These are phyloP conservation scores for Globisporangium cystogenes DNA, from an alignment of 352 stramenopile species.

Conservation along the genomic window DNA sequence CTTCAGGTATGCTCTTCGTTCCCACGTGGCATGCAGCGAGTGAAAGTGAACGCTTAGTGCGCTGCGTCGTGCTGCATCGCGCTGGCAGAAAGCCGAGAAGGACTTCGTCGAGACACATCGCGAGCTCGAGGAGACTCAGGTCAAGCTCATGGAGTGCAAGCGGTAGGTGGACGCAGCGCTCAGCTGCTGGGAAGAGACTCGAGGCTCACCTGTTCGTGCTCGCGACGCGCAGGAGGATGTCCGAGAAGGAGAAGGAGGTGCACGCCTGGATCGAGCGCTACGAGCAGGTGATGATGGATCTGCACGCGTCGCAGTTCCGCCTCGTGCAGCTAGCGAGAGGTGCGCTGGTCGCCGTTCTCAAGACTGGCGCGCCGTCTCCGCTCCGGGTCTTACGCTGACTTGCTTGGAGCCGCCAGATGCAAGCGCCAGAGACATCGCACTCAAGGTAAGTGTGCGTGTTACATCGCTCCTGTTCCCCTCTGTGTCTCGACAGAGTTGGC, in stretches of 20 bases:
- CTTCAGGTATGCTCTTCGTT: constrained; percentile 35
- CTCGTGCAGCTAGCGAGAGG: constrained; percentile 59
- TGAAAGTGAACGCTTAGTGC: not conserved
- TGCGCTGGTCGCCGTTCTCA: constrained; percentile 7
- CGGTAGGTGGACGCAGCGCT: constrained; percentile 18
- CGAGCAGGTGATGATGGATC: constrained; percentile 81
- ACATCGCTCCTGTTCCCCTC: too few relatives aligned
- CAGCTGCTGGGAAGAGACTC: not conserved
- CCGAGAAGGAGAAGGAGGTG: constrained; percentile 47
- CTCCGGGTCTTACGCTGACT: not conserved
- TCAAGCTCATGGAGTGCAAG: constrained; percentile 66
- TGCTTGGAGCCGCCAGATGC: constrained; percentile 29
- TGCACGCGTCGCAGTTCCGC: constrained; percentile 68
- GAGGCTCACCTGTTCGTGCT: not conserved
- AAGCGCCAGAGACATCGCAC: constrained; percentile 53
- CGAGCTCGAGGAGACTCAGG: constrained; percentile 58
- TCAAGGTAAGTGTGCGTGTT: constrained; percentile 28
- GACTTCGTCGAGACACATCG: constrained; percentile 63
- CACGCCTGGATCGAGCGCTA: constrained; percentile 74
- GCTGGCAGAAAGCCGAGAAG: constrained; percentile 53
- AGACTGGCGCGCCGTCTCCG: not conserved
- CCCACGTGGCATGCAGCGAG: not conserved
- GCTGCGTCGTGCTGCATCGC: not conserved
- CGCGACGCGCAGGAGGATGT: constrained; percentile 24
- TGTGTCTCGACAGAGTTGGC: not conserved